These are phyloP conservation scores for Termitomyces heimii DNA, from an alignment of 768 basidiomycete species.

Conservation along the genomic window DNA sequence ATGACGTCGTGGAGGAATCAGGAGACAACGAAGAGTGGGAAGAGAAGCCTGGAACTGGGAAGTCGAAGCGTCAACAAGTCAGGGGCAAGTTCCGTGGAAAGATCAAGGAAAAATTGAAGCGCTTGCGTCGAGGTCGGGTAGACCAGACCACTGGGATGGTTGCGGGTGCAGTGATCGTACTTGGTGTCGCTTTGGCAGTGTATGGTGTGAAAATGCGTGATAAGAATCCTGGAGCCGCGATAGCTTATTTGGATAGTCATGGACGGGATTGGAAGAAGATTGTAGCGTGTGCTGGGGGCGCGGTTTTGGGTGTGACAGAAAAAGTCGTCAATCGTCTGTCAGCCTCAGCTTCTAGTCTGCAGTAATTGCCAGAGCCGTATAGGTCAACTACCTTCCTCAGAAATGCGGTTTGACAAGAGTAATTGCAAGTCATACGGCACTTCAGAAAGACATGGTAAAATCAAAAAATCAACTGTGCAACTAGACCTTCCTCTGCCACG, in stretches of 20 bases:
- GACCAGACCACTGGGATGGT: conserved; percentile 42
- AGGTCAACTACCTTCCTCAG: too few relatives aligned
- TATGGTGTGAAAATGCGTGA: conserved; percentile 35
- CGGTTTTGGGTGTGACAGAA: conserved; percentile 18
- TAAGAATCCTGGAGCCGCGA: conserved; percentile 8
- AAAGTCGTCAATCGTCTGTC: conserved; percentile 11
- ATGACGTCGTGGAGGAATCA: conserved; percentile 16
- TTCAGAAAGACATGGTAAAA: too few relatives aligned
- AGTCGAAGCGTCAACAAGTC: conserved; percentile 12
- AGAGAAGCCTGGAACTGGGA: conserved; percentile 2
- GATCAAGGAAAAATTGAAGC: conserved; percentile 14
- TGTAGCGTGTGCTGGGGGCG: conserved; percentile 24
- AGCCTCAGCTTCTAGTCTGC: neutral
- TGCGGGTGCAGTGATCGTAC: conserved; percentile 60
- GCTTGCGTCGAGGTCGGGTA: conserved; percentile 15
- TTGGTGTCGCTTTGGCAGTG: conserved; percentile 66
- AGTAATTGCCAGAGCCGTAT: neutral
- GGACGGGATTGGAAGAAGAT: conserved; percentile 21
- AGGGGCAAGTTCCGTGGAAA: conserved; percentile 13
- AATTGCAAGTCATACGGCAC: too few relatives aligned
- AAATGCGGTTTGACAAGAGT: too few relatives aligned
- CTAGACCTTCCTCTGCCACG: too few relatives aligned
- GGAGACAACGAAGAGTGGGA: conserved; percentile 12
- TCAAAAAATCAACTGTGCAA: too few relatives aligned
- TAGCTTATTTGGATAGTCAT: conserved; percentile 17